Evolutionary conservation across 2,329 filamentous ascomycete species (phyloP).

Genomic region (Metarhizium rileyi): DNA sequence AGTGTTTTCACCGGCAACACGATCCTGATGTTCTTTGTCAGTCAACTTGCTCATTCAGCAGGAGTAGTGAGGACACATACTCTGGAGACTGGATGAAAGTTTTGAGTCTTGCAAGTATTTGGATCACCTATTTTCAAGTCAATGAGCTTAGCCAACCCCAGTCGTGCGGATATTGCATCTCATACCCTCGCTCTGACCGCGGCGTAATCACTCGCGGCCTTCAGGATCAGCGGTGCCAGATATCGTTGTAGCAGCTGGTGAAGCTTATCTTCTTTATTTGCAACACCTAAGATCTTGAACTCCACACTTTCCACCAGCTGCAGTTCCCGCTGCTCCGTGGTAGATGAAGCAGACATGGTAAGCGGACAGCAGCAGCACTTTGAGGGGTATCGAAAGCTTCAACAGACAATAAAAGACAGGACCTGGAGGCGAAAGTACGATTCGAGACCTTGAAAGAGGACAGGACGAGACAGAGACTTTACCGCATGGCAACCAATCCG

Average conservation of each 20-base stretch:
- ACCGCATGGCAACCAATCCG: neutral
- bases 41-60: neutral
- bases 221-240: conserved; percentile 72
- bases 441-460: neutral
- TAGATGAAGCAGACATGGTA: conserved; percentile 27
- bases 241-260: conserved; percentile 69
- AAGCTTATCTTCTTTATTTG: conserved; percentile 76
- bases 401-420: neutral
- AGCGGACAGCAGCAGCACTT: neutral
- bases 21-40: conserved; percentile 36
- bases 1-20: conserved; percentile 77
- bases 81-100: conserved; percentile 42
- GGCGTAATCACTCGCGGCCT: conserved; percentile 71
- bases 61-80: conserved; percentile 22
- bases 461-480: neutral
- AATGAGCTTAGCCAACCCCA: neutral
- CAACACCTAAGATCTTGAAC: conserved; percentile 66
- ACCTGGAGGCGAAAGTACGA: neutral
- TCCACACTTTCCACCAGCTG: conserved; percentile 78
- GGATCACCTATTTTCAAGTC: conserved; percentile 35
- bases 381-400: neutral
- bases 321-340: conserved; percentile 61
- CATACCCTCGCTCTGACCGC: conserved; percentile 68
- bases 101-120: conserved; percentile 41
- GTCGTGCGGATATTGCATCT: neutral